These are phyloP conservation scores for Leptomonas pyrrhocoris DNA, from an alignment of 208 protist genomes.

Conservation along the genomic window DNA sequence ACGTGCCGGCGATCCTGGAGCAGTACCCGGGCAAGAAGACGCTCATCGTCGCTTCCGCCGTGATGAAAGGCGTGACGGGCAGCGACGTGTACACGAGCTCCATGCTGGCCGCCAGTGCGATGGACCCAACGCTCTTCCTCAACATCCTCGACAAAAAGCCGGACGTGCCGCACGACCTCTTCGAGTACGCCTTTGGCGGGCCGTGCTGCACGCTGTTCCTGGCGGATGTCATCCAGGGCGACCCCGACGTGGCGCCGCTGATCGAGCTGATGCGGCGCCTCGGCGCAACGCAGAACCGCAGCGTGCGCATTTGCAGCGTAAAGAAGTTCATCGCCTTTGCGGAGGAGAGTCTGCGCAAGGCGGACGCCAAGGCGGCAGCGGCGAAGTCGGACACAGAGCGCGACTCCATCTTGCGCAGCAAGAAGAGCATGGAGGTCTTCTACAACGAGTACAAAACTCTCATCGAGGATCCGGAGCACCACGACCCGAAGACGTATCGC, in stretches of 20 bases:
- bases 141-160: slow-evolving; percentile 55
- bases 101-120: slow-evolving; percentile 44
- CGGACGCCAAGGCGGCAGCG: slow-evolving; percentile 36
- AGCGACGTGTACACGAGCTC: slow-evolving; percentile 62
- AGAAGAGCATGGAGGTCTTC: slow-evolving; percentile 65
- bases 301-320: slow-evolving; percentile 56
- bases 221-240: slow-evolving; percentile 47
- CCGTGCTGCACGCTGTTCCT: slow-evolving; percentile 65
- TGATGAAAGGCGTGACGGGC: slow-evolving; percentile 56
- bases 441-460: slow-evolving; percentile 63
- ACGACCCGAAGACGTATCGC: slow-evolving; percentile 59
- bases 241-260: slow-evolving; percentile 29
- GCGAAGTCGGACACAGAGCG: slow-evolving; percentile 43
- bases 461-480: slow-evolving; percentile 49
- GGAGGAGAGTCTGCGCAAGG: slow-evolving; percentile 48
- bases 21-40: slow-evolving; percentile 34
- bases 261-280: slow-evolving; percentile 49
- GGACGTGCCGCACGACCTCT: slow-evolving; percentile 49
- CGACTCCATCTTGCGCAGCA: slow-evolving; percentile 38
- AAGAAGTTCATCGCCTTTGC: slow-evolving; percentile 64
- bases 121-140: slow-evolving; percentile 40
- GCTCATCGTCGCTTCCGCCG: slow-evolving; percentile 53
- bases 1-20: slow-evolving; percentile 42
- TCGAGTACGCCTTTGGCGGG: slow-evolving; percentile 68
- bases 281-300: slow-evolving; percentile 43